These are phyloP conservation scores for Ophidiomyces ophidiicola DNA, from an alignment of 2,329 filamentous ascomycete species.

Conservation along the genomic window DNA sequence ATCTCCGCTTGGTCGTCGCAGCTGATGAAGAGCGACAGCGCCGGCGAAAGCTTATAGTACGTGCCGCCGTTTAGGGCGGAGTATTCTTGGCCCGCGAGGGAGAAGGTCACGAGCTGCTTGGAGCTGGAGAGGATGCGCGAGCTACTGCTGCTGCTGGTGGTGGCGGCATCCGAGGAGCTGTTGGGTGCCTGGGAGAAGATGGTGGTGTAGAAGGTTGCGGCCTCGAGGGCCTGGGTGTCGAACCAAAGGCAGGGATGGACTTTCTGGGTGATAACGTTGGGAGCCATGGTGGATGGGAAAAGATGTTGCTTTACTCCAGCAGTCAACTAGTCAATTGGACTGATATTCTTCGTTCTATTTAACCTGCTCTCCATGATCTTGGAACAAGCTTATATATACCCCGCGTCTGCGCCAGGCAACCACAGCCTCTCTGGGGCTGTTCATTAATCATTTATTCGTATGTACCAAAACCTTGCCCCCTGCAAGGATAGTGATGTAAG, in stretches of 20 bases:
- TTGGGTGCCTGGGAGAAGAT: conserved; percentile 15
- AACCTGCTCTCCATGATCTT: no score
- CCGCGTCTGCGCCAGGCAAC: no score
- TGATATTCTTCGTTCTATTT: no score
- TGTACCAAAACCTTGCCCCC: no score
- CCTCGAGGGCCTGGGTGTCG: conserved; percentile 19
- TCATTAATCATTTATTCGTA: no score
- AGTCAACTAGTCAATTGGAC: no score
- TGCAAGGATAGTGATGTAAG: no score
- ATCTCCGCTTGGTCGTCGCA: conserved; percentile 39
- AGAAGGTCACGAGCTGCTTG: conserved; percentile 28
- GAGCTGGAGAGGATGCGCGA: conserved; percentile 24
- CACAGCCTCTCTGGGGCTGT: no score
- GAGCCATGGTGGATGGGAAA: background rate
- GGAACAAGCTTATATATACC: no score
- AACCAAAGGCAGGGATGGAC: conserved; percentile 20
- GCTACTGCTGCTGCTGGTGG: conserved; percentile 6
- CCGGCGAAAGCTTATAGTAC: conserved; percentile 30
- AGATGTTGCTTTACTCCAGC: background rate
- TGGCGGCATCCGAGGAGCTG: background rate
- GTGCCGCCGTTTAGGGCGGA: conserved; percentile 37
- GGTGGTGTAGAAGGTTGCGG: conserved; percentile 18
- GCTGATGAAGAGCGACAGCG: conserved; percentile 35
- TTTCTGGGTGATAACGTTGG: conserved; percentile 10
- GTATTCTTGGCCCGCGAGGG: conserved; percentile 31